Conservation (phyloP, 1,284 basidiomycete genomes). For the Gymnopus androsaceus region DNA sequence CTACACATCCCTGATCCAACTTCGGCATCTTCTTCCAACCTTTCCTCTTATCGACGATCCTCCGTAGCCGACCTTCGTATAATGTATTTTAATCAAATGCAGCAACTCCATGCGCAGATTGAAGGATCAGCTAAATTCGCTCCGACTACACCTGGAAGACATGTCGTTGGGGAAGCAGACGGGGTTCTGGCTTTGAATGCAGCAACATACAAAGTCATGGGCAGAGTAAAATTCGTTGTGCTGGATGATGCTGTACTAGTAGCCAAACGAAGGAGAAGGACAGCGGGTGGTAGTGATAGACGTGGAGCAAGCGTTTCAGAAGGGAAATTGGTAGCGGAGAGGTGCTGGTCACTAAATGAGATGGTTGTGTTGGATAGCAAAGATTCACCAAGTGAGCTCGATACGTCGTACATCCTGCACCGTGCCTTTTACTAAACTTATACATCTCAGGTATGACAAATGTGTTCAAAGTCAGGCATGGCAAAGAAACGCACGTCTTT, state of each 20-base stretch:
- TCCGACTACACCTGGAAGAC: constrained; percentile 86
- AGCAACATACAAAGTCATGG: constrained; percentile 93
- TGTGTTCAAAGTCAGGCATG: constrained; percentile 93
- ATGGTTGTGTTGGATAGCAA: constrained; percentile 95
- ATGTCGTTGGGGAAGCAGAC: constrained; percentile 87
- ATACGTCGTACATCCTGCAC: neutral
- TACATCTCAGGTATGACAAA: constrained; percentile 77
- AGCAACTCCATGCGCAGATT: constrained; percentile 86
- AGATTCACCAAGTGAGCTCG: constrained; percentile 79
- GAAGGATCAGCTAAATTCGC: constrained; percentile 97
- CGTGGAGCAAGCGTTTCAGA: constrained; percentile 24
- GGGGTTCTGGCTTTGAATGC: constrained; percentile 86
- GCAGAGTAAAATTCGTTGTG: constrained; percentile 86
- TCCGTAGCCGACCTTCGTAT: constrained; percentile 92
- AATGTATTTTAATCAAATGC: constrained; percentile 93
- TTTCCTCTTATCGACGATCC: constrained; percentile 72
- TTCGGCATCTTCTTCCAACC: constrained; percentile 47
- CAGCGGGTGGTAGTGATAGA: constrained; percentile 37
- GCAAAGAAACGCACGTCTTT: constrained; percentile 94
- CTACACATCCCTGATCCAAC: constrained; percentile 84
- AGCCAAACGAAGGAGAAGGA: constrained; percentile 61
- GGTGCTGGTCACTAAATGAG: constrained; percentile 90
- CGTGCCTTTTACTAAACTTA: constrained; percentile 6
- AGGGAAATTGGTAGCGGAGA: constrained; percentile 87
- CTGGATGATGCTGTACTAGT: constrained; percentile 92